Base-by-base conservation (phyloP, 2,329 filamentous ascomycete species). In the Polytolypa hystricis region DNA sequence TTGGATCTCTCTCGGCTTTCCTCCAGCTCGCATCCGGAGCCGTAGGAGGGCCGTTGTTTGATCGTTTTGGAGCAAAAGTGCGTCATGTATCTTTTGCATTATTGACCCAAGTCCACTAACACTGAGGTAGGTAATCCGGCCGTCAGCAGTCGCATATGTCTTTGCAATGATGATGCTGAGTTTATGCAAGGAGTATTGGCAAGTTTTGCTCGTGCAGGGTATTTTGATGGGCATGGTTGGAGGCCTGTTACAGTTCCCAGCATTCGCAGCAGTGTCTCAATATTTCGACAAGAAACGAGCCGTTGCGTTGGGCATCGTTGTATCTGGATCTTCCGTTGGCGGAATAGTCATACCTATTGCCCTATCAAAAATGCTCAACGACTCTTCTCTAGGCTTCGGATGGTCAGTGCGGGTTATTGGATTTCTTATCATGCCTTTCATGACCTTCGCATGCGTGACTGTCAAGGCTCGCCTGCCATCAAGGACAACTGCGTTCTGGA, bases 381-480 rank as follows among this genome's bases (percentile, higher is more conserved):
- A 50, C 16, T 51, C 60, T 0, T 40, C 40, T 0, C 44, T 77
- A 9, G 59, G 63, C 4, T 67, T 74, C 39, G 65, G 59, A 16
- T 76, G 73, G 72, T 57, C 67, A 0, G 62, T 74, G 0, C 59
- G 72, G 3, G 56, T 72, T 27, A 56, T 71, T 10, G 73, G 63
- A 1, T 74, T 76, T 39, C 47, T 71, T 37, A 65, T 70, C 40
- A 42, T 71, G 2, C 61, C 60, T 0, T 39, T 69, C 5, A 43
- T 70, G 16, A 19, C 54, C 8, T 61, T 72, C 33, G 55, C 66
- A 2, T 51, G 47, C 26, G 6, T 62, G 0, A 43, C 37, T 1
- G 43, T 49, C 28, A 44, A 35, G n/a, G 37, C 46, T 7, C 48
- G 47, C 5, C 33, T 48, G 1, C 52, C 51, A 2, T 47, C 47